Base-by-base conservation (phyloP, 78 protist genomes). In the Dictyostelium purpureum region DNA sequence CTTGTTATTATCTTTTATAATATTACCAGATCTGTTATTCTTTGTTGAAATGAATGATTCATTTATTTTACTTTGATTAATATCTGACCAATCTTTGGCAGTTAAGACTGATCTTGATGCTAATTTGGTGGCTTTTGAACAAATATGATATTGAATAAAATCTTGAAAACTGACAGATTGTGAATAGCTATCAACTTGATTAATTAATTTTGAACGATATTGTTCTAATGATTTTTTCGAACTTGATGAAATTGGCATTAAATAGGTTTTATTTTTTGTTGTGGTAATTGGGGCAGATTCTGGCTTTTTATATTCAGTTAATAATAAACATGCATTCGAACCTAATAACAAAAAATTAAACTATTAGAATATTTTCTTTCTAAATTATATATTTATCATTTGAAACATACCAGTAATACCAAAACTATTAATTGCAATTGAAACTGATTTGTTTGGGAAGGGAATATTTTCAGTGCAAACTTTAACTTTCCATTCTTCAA, bases 371-470 rank as follows among this genome's bases (percentile, higher is more conserved):
- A n/a, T n/a, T n/a, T n/a, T n/a, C n/a, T n/a, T n/a, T n/a, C n/a
- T n/a, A n/a, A n/a, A 73, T 2, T 6, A 73, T 73, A 6, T 49
- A 24, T 49, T 73, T 54, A 31, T 40, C 42, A 51, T 73, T 73
- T 10, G 79, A 73, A 21, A 54, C 79, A 73, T 63, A 38, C 98
- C 97, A 43, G 95, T 66, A 42, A 94, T 71, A 59, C 97, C 97
- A 75, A 96, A 94, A 21, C 79, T 61, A 59, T 71, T 76, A 49
- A 96, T 59, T 6, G 95, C 96, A 38, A 70, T 75, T 28, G 47
- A 18, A 51, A 77, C 40, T 14, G 49, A 6, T 67, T 67, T 80
- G 3, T 67, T 49, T 52, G 91, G 90, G 66, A 76, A 85, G 12
- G 24, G 16, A 1, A 26, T 45, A 18, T 28, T 28, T 28, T 85